A percentile compares a stretch with the other conserved stretches of the same genome.
phyloP scores from a whole-genome alignment of 164 flowering plant genomes.

The Malania oleifera region DNA sequence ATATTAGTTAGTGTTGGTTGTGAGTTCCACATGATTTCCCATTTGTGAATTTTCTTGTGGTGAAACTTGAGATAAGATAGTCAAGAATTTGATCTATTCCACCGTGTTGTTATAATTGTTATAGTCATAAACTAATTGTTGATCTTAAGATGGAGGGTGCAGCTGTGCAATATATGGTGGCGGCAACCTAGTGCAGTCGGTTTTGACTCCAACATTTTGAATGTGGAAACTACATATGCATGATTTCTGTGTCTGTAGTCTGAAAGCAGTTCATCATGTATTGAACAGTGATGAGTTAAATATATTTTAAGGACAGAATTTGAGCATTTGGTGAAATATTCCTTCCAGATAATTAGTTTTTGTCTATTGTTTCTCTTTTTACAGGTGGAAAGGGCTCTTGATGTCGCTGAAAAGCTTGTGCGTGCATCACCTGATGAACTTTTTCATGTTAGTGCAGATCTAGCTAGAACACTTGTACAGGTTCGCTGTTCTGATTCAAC shows the following conservation, averaged over 20 bases:
- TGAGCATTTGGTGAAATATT: neutral
- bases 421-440: conserved; percentile 95
- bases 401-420: conserved; percentile 83
- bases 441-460: conserved; percentile 61
- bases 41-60: neutral
- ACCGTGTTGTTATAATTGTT: too few relatives aligned
- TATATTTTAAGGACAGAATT: too few relatives aligned
- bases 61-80: too few relatives aligned
- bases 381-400: conserved; percentile 90
- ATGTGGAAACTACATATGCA: neutral
- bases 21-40: too few relatives aligned
- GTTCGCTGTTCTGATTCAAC: conserved; percentile 85
- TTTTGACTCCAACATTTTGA: neutral
- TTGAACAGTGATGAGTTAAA: too few relatives aligned
- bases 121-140: too few relatives aligned
- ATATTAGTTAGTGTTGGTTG: too few relatives aligned
- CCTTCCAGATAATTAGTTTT: conserved; percentile 2
- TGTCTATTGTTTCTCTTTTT: conserved; percentile 10
- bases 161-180: too few relatives aligned
- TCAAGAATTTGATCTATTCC: too few relatives aligned
- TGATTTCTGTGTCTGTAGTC: neutral
- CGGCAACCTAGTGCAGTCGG: neutral
- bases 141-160: too few relatives aligned
- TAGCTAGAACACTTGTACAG: conserved; percentile 74
- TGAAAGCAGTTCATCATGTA: too few relatives aligned